A percentile compares a stretch with the other conserved stretches of the same genome.
Evolutionary conservation across 2,329 filamentous ascomycete genomes (phyloP).

Genomic region (Plectosphaerella cucumerina): DNA sequence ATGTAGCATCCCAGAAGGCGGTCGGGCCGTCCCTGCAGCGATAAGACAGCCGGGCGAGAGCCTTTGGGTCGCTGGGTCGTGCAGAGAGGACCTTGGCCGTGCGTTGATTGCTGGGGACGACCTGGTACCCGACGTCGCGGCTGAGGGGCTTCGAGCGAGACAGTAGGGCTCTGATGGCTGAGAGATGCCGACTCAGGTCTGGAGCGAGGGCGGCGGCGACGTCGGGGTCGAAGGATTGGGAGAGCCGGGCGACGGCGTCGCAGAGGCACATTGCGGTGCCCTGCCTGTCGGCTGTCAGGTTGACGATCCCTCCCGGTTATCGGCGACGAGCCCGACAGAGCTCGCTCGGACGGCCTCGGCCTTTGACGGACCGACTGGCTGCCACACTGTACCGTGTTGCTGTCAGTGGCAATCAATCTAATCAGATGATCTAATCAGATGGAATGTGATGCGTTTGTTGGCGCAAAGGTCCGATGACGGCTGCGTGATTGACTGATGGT

Average conservation of each 20-base stretch:
- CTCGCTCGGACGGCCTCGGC: too few species aligned
- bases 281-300: too few species aligned
- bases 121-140: conserved; percentile 21
- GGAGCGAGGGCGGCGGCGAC: conserved; percentile 13
- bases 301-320: too few species aligned
- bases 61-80: conserved; percentile 6
- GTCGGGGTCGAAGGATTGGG: conserved; percentile 8
- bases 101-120: conserved; percentile 22
- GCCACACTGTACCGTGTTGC: neutral
- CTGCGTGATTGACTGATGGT: too few species aligned
- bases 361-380: neutral
- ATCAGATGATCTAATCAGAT: neutral
- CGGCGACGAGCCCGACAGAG: too few species aligned
- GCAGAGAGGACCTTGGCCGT: conserved; percentile 21
- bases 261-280: neutral
- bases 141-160: conserved; percentile 19
- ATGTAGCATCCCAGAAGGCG: conserved; percentile 15
- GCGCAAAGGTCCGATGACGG: too few species aligned
- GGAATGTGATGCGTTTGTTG: neutral
- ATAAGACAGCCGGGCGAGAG: conserved; percentile 10
- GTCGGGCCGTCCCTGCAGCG: conserved; percentile 4
- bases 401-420: neutral
- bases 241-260: neutral
- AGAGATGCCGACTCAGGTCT: conserved; percentile 18
- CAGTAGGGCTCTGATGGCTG: conserved; percentile 16